phyloP scores from a whole-genome alignment of 148 eudicot species.

The Suaeda aralocaspica region DNA sequence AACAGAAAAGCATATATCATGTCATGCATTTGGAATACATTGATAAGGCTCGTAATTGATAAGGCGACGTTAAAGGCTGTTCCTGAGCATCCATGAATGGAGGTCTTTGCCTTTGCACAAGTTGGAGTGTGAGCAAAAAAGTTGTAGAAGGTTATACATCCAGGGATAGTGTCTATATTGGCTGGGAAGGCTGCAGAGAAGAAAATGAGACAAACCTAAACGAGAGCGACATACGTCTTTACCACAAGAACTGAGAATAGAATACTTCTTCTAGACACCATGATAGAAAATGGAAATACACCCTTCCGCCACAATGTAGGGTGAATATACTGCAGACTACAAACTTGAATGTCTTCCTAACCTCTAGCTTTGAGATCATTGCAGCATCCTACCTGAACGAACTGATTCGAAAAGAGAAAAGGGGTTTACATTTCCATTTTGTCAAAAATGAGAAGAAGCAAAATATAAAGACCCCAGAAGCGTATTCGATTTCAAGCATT shows the following conservation, averaged over 20 bases:
- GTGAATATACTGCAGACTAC: not conserved
- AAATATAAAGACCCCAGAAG: too few species aligned
- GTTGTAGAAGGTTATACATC: conserved; percentile 43
- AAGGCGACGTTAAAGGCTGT: conserved; percentile 41
- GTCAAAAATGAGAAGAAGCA: too few species aligned
- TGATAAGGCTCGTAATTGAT: conserved; percentile 62
- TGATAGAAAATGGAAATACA: too few species aligned
- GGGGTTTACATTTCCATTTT: too few species aligned
- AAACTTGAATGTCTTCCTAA: not conserved
- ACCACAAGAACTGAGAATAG: not conserved
- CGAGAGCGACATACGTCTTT: not conserved
- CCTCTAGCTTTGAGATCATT: not conserved
- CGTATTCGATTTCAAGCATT: too few species aligned
- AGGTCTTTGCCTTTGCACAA: conserved; percentile 43
- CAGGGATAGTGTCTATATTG: conserved; percentile 16
- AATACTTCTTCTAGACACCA: not conserved
- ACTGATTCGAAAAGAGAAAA: too few species aligned
- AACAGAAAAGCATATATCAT: conserved; percentile 41
- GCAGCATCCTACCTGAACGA: not conserved
- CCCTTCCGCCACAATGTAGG: too few species aligned
- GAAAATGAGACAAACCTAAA: conserved; percentile 1
- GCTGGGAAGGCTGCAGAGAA: conserved; percentile 1
- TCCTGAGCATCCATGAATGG: conserved; percentile 50
- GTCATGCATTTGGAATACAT: conserved; percentile 65
- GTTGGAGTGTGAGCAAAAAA: conserved; percentile 39